These are phyloP conservation scores for Starmera dryadoides DNA, from an alignment of 805 yeast species.

Conservation along the genomic window DNA sequence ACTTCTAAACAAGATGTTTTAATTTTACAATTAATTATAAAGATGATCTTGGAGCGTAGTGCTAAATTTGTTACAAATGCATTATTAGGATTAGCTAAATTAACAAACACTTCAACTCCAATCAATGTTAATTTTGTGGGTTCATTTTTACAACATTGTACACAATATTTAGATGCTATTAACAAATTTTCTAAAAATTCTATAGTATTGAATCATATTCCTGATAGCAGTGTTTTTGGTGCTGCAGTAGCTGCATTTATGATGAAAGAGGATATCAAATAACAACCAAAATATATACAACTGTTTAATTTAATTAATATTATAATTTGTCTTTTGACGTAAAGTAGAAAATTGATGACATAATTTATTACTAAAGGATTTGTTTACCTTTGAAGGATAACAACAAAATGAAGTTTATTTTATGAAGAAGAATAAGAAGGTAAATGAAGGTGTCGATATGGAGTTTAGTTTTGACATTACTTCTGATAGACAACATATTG, in stretches of 20 bases:
- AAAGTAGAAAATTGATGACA: no score
- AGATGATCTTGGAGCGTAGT: constrained; percentile 33
- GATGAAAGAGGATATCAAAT: not conserved
- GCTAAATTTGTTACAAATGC: constrained; percentile 5
- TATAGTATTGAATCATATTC: constrained; percentile 32
- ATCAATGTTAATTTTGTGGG: constrained; percentile 43
- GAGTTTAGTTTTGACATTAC: constrained; percentile 39
- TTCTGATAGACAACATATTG: constrained; percentile 45
- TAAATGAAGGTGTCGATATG: no score
- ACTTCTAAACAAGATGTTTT: constrained; percentile 11
- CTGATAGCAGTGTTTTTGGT: constrained; percentile 43
- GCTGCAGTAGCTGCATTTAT: constrained; percentile 43
- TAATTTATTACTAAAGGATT: no score
- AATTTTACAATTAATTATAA: constrained; percentile 25
- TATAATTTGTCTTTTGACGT: no score
- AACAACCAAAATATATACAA: not conserved
- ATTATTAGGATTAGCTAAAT: constrained; percentile 5
- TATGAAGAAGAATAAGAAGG: no score
- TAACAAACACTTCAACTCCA: not conserved
- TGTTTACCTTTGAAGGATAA: no score
- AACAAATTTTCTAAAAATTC: constrained; percentile 17
- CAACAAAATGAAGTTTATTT: no score
- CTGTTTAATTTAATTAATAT: no score
- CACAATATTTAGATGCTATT: constrained; percentile 28
- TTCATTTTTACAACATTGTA: constrained; percentile 39